Conservation (phyloP, 345 rosid genomes). For the Eucalyptus decipiens region DNA sequence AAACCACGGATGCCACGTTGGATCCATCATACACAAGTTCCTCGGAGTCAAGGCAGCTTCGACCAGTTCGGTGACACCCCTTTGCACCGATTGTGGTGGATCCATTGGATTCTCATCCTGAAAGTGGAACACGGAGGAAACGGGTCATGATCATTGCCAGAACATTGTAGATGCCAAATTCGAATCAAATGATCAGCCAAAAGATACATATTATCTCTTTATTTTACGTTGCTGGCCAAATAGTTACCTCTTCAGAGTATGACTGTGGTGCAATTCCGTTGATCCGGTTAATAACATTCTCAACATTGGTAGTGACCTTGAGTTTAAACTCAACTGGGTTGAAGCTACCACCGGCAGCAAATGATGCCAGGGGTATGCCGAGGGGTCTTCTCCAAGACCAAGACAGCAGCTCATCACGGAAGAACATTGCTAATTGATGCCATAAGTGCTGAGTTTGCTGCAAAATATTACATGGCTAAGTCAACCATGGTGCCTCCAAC, state of each 20-base stretch:
- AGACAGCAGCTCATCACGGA: constrained; percentile 87
- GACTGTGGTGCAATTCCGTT: constrained; percentile 71
- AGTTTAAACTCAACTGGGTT: constrained; percentile 67
- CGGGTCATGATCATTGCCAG: neutral
- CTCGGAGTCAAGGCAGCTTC: constrained; percentile 89
- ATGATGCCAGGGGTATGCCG: constrained; percentile 45
- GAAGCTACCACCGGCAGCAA: constrained; percentile 50
- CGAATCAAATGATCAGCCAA: neutral
- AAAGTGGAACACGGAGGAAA: neutral
- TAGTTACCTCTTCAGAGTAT: constrained; percentile 76
- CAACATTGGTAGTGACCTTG: constrained; percentile 74
- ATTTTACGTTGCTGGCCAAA: neutral
- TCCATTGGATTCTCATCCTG: constrained; percentile 83
- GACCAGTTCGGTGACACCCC: constrained; percentile 78
- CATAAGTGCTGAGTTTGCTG: constrained; percentile 90
- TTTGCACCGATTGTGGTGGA: constrained; percentile 85
- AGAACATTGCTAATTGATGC: constrained; percentile 97
- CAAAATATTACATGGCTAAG: neutral
- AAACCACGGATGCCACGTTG: constrained; percentile 99
- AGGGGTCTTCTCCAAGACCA: constrained; percentile 97
- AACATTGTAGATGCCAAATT: neutral
- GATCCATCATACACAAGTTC: constrained; percentile 99
- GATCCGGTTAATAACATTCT: constrained; percentile 59
- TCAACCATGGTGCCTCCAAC: neutral
- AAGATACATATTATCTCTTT: no score